Percentiles rank a stretch among this genome's conserved stretches.
phyloP scores from a whole-genome alignment of 2,329 filamentous ascomycete genomes.

The Shiraia sp. region DNA sequence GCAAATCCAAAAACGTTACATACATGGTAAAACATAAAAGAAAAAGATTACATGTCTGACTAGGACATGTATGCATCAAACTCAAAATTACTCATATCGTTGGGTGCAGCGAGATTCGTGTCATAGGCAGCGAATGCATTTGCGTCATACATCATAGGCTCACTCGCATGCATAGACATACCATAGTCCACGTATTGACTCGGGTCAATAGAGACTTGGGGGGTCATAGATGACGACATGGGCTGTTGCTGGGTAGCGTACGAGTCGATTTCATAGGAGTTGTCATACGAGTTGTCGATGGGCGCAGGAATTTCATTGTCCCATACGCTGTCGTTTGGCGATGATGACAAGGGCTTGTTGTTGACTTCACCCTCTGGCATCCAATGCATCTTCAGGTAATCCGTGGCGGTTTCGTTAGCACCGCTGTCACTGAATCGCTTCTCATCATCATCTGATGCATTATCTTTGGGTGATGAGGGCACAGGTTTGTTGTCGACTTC shows the following conservation, averaged over 20 bases:
- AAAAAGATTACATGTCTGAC: conserved; percentile 5
- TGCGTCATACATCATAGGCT: conserved; percentile 21
- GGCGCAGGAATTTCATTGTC: conserved; percentile 17
- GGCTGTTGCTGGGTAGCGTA: conserved; percentile 15
- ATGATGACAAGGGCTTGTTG: conserved; percentile 20
- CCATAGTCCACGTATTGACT: conserved; percentile 24
- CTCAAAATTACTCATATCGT: conserved; percentile 25
- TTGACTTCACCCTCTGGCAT: conserved; percentile 60
- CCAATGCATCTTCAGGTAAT: conserved; percentile 61
- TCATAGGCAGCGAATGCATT: conserved; percentile 22
- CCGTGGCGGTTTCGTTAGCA: conserved; percentile 64
- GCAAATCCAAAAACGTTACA: conserved; percentile 13
- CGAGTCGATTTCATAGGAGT: conserved; percentile 12
- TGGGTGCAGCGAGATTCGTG: conserved; percentile 10
- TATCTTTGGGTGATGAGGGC: conserved; percentile 20
- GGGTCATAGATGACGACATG: conserved; percentile 8
- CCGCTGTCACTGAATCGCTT: conserved; percentile 64
- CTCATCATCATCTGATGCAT: conserved; percentile 47
- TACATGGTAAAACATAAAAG: conserved; percentile 9
- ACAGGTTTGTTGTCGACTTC: conserved; percentile 47
- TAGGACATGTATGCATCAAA: conserved; percentile 33
- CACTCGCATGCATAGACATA: conserved; percentile 24
- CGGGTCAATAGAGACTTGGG: conserved; percentile 16
- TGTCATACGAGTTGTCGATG: conserved; percentile 10
- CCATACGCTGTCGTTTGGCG: conserved; percentile 23